Evolutionary conservation across 345 rosid genomes (phyloP), one percentile per base, ranked within the genome.

Genomic region (Euphorbia lathyris): DNA sequence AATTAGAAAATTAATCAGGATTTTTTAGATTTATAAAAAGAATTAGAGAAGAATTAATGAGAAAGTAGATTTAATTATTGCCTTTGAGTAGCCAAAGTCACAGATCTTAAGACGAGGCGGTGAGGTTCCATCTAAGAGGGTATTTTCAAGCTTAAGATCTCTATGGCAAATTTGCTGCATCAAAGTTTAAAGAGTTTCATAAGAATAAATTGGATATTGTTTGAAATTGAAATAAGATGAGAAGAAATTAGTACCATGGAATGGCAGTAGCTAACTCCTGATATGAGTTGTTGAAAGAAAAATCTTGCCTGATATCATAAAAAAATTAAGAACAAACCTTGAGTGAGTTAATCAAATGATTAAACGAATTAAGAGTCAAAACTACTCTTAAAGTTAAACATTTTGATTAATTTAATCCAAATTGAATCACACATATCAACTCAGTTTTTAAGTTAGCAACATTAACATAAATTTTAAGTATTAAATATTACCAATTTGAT

Each of bases 51-150:
- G 11, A 58, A 43, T 1, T 6, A 22, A 48, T 47, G 17, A 45
- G n/a, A 11, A 9, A 59, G 43, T 20, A 16, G 6, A 20, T 70
- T 60, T 20, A 34, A 34, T 34, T 34, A 45, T 59, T 74, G 66
- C 77, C 77, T 74, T 74, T 26, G 77, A 74, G 62, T 74, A 74
- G 55, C 77, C 77, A 34, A 74, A 74, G 12, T 74, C 77, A 1
- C 77, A 74, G n/a, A 74, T 74, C 77, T 74, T 74, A 5, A 74
- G 68, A 36, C 67, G 57, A 7, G 77, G 68, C 8, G 36, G 60
- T 22, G 72, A 60, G 56, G 47, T 74, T 61, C 72, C 68, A 60
- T 67, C 77, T 19, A 74, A 32, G 17, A 74, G 65, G 27, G 77
- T 74, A 29, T 74, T 74, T 74, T 74, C 77, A 32, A 74, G 52